Conservation (phyloP, 257 asterid genomes). For the Solanum ahanhuiri region DNA sequence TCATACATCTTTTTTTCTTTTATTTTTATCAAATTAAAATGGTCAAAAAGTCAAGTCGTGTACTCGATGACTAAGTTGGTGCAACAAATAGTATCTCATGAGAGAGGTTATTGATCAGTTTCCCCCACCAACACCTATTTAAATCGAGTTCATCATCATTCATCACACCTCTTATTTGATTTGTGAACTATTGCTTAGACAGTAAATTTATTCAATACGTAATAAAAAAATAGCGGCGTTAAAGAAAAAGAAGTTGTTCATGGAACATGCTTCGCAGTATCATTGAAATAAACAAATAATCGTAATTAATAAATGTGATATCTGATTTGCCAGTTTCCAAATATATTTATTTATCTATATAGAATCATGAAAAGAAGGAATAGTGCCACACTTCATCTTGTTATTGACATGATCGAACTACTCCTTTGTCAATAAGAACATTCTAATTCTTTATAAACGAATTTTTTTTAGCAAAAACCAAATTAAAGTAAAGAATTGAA, state of each 20-base stretch:
- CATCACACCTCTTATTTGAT: accelerated
- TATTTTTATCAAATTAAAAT: neutral
- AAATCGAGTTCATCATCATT: neutral
- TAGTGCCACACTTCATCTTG: neutral
- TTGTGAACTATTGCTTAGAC: neutral
- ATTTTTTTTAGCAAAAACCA: neutral
- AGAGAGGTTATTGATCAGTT: neutral
- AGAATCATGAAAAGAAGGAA: neutral
- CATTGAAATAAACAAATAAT: neutral
- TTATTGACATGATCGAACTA: neutral
- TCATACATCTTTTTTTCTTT: neutral
- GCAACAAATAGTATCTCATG: too few relatives aligned
- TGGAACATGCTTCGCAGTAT: neutral
- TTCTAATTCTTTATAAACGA: neutral
- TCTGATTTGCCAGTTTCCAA: neutral
- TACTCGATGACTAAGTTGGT: neutral
- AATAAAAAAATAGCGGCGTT: accelerated
- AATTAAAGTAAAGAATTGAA: neutral
- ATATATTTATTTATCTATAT: neutral
- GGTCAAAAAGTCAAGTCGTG: neutral
- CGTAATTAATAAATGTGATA: neutral
- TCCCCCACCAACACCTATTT: too few relatives aligned
- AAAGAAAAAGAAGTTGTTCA: neutral
- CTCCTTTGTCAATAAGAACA: neutral
- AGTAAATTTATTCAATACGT: neutral